Conservation (phyloP, 1,284 basidiomycete species). For the Gymnopus androsaceus region DNA sequence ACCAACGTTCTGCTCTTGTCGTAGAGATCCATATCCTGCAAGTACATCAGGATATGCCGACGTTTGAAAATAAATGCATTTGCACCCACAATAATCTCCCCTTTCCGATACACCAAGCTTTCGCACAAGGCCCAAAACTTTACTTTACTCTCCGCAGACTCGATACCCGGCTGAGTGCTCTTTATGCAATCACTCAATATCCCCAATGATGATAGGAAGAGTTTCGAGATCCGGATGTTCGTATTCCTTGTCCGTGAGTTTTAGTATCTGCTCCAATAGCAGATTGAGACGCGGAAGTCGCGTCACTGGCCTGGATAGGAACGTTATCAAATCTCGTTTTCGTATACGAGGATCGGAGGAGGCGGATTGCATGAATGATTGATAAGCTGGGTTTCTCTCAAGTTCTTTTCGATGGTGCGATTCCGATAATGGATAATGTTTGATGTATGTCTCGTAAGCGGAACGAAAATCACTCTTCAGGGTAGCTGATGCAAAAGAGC, state of each 20-base stretch:
- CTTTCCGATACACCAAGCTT: slow-evolving; percentile 68
- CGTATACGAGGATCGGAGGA: slow-evolving; percentile 66
- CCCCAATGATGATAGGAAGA: slow-evolving; percentile 62
- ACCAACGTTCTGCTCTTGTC: slow-evolving; percentile 72
- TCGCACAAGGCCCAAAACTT: slow-evolving; percentile 80
- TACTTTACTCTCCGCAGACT: slow-evolving; percentile 80
- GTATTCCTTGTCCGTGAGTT: slow-evolving; percentile 63
- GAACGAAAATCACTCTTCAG: slow-evolving; percentile 52
- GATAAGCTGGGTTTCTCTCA: slow-evolving; percentile 64
- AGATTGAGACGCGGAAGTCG: slow-evolving; percentile 77
- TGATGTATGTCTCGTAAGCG: slow-evolving; percentile 78
- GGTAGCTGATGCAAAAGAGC: slow-evolving; percentile 38
- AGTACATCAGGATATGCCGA: background rate
- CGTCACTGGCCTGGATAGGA: slow-evolving; percentile 81
- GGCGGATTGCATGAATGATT: slow-evolving; percentile 62
- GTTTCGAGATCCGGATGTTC: slow-evolving; percentile 70
- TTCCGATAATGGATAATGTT: slow-evolving; percentile 82
- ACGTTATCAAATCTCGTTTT: slow-evolving; percentile 78
- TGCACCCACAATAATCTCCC: slow-evolving; percentile 70
- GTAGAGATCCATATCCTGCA: slow-evolving; percentile 72
- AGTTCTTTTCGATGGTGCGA: slow-evolving; percentile 75
- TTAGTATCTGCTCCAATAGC: slow-evolving; percentile 68
- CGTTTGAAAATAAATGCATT: background rate
- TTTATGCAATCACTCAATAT: slow-evolving; percentile 70
- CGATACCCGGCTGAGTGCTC: slow-evolving; percentile 82